Base-by-base conservation (phyloP, 345 rosid species). In the Brassica incana region DNA sequence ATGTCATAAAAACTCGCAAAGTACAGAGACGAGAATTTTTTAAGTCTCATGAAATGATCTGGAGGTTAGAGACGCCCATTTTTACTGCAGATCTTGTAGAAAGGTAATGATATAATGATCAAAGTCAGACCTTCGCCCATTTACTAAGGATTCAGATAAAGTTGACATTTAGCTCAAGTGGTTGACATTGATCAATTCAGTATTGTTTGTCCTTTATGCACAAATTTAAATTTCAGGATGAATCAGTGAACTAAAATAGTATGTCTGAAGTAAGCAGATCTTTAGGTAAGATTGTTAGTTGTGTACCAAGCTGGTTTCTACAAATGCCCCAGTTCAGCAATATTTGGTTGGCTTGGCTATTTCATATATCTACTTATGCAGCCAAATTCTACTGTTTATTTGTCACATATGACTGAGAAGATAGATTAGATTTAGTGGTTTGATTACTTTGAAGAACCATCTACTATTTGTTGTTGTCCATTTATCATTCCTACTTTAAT, bases 71-170 rank as follows among this genome's bases (percentile, higher is more conserved):
- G 78, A 84, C 90, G 43, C 87, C 94, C 30, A 81, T 87, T 75
- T 92, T 93, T 77, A 89, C 95, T 66, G 90, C 92, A 38, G 93
- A 91, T 88, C 94, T 91, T 52, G 59, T 93, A 59, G 87, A 87
- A 77, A 91, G 94, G 98, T 95, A 88, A 71, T 25, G 33, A 1
- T 23, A 27, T 48, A 43, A 1, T 67, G n/a, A 71, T n/a, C 10
- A 70, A 10, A 16, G 23, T 7, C 52, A 67, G 27, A 29, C 33
- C 23, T 30, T 6, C 56, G 5, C 14, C 48, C 14, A 65, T 64
- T 64, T 15, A 8, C 25, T 23, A 60, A 1, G 35, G 50, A 43
- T 43, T 48, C 56, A 48, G 6, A 45, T 45, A 43, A n/a, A 8
- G 38, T 60, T 79, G 10, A 60, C 35, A 2, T 23, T 1, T 69